Evolutionary conservation across 2,329 filamentous ascomycete genomes (phyloP).

Genomic region (Aureobasidium melanogenum): DNA sequence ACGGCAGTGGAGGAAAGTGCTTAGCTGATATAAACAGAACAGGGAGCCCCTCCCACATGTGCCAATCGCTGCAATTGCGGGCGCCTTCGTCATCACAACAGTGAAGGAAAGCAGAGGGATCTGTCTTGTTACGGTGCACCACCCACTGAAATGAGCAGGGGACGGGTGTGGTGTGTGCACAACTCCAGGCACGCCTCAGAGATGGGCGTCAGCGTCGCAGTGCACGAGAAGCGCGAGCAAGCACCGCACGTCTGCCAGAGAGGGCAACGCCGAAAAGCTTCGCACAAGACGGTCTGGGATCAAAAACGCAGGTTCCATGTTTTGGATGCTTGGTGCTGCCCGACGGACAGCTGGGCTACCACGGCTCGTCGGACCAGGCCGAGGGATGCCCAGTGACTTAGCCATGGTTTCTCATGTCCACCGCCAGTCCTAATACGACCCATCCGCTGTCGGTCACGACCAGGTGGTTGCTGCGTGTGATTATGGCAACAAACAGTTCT

Average conservation of each 20-base stretch:
- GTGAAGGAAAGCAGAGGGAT: constrained; percentile 7
- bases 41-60: neutral
- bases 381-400: constrained; percentile 1
- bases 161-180: constrained; percentile 11
- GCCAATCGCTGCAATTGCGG: constrained; percentile 7
- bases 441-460: neutral
- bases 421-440: neutral
- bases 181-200: constrained; percentile 9
- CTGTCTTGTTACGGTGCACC: constrained; percentile 11
- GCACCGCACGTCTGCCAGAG: neutral
- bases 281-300: constrained; percentile 1
- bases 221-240: neutral
- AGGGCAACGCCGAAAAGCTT: constrained; percentile 7
- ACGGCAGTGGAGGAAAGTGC: constrained; percentile 6
- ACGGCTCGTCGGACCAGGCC: constrained; percentile 5
- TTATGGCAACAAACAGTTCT: constrained; percentile 1
- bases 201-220: constrained; percentile 7
- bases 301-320: constrained; percentile 7
- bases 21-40: constrained; percentile 12
- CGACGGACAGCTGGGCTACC: neutral
- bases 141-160: constrained; percentile 11
- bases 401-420: neutral
- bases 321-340: constrained; percentile 9
- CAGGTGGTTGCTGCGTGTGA: neutral
- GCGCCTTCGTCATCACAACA: constrained; percentile 11